Evolutionary conservation across 2,329 filamentous ascomycete species (phyloP).

Genomic region (Metarhizium robertsii): DNA sequence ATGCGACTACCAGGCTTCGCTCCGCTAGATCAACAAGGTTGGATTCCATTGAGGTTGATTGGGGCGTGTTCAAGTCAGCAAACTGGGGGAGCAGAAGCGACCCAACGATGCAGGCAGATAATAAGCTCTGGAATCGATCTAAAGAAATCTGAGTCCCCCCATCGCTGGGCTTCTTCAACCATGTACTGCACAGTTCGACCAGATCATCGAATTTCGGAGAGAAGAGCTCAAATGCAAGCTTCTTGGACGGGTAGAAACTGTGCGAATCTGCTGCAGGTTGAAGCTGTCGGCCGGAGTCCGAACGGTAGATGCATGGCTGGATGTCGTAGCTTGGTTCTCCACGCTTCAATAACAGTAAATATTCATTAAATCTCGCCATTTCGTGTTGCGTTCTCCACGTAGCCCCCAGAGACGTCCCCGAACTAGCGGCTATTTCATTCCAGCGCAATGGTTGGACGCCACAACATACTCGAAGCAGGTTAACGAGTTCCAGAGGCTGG

Average conservation of each 20-base stretch:
- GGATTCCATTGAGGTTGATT: conserved; percentile 39
- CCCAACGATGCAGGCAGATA: conserved; percentile 37
- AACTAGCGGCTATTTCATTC: conserved; percentile 22
- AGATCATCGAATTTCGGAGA: conserved; percentile 43
- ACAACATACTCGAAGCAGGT: conserved; percentile 60
- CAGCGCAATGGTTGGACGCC: conserved; percentile 34
- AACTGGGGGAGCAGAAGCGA: conserved; percentile 39
- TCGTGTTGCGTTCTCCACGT: conserved; percentile 35
- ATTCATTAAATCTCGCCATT: conserved; percentile 37
- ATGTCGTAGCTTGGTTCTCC: background rate
- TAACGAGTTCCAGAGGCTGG: conserved; percentile 55
- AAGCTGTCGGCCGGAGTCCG: conserved; percentile 6
- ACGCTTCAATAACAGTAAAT: conserved; percentile 43
- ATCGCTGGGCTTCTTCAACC: conserved; percentile 35
- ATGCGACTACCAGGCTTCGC: conserved; percentile 28
- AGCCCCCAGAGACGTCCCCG: conserved; percentile 40
- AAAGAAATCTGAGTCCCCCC: conserved; percentile 39
- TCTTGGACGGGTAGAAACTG: conserved; percentile 33
- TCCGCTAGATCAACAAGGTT: conserved; percentile 31
- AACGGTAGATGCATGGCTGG: conserved; percentile 1
- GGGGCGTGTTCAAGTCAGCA: conserved; percentile 34
- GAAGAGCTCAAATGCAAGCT: conserved; percentile 43
- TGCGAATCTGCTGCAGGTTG: conserved; percentile 19
- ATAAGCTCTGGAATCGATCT: conserved; percentile 42
- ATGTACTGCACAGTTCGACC: conserved; percentile 34